Conservation (phyloP, 2,329 filamentous ascomycete species). For the Fusarium decemcellulare region DNA sequence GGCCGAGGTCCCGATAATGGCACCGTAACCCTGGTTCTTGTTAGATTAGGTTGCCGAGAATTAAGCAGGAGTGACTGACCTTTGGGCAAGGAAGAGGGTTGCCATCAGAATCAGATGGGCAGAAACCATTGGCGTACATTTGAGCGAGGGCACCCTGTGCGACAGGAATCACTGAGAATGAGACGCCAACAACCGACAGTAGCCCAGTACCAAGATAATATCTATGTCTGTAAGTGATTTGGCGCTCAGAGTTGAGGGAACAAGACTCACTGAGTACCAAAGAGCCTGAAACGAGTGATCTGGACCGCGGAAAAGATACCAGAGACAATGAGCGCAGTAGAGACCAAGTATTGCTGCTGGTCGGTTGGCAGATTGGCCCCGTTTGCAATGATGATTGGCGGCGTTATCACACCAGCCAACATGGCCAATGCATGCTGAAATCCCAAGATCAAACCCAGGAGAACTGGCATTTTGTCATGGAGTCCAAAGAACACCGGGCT, state of each 20-base stretch:
- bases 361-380: slow-evolving; percentile 49
- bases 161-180: too few species aligned
- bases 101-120: slow-evolving; percentile 71
- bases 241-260: background rate
- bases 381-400: slow-evolving; percentile 62
- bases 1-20: slow-evolving; percentile 77
- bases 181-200: slow-evolving; percentile 81
- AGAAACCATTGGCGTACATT: slow-evolving; percentile 84
- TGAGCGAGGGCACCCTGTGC: slow-evolving; percentile 78
- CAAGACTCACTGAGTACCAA: slow-evolving; percentile 67
- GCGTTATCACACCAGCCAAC: slow-evolving; percentile 82
- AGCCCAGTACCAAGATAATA: slow-evolving; percentile 86
- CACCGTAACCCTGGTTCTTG: slow-evolving; percentile 69
- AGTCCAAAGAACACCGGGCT: slow-evolving; percentile 86
- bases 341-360: slow-evolving; percentile 83
- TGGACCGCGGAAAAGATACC: slow-evolving; percentile 82
- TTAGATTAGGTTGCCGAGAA: too few species aligned
- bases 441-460: slow-evolving; percentile 81
- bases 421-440: slow-evolving; percentile 86
- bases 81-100: slow-evolving; percentile 80
- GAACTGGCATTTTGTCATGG: slow-evolving; percentile 81
- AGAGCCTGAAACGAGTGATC: slow-evolving; percentile 83
- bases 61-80: slow-evolving; percentile 47
- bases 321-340: slow-evolving; percentile 83
- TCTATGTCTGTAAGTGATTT: slow-evolving; percentile 52